Conservation (phyloP, 768 basidiomycete genomes). For the Termitomyces sp. region DNA sequence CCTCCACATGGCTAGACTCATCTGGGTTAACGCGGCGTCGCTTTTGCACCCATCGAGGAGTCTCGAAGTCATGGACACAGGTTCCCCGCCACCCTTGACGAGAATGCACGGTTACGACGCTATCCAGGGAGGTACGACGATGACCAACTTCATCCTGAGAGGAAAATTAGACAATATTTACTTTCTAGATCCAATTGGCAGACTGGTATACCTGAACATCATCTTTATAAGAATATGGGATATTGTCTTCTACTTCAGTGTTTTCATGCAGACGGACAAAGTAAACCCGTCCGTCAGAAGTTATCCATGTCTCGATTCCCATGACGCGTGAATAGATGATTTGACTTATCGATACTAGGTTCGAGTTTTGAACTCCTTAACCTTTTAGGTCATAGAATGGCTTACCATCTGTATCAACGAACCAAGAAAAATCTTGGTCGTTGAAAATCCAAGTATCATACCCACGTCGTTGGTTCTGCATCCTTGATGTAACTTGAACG, state of each 20-base stretch:
- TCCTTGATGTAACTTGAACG: constrained; percentile 23
- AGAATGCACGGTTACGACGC: constrained; percentile 12
- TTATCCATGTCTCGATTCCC: constrained; percentile 76
- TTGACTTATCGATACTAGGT: constrained; percentile 55
- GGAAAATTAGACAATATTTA: background rate
- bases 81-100: constrained; percentile 63
- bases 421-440: constrained; percentile 66
- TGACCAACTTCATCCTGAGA: constrained; percentile 4
- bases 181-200: background rate
- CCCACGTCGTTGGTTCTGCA: constrained; percentile 26
- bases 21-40: constrained; percentile 51
- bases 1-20: constrained; percentile 22
- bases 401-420: constrained; percentile 68
- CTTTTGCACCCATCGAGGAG: constrained; percentile 78
- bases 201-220: constrained; percentile 14
- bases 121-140: constrained; percentile 15
- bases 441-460: constrained; percentile 72
- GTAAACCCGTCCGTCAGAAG: constrained; percentile 80
- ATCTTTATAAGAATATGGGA: constrained; percentile 9
- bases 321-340: constrained; percentile 55
- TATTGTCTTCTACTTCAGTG: constrained; percentile 16
- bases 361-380: background rate
- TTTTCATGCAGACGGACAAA: constrained; percentile 60
- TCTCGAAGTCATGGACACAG: constrained; percentile 71
- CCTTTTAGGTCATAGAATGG: background rate